Base-by-base conservation (phyloP, 1,284 basidiomycete species). In the Pterula multifida region DNA sequence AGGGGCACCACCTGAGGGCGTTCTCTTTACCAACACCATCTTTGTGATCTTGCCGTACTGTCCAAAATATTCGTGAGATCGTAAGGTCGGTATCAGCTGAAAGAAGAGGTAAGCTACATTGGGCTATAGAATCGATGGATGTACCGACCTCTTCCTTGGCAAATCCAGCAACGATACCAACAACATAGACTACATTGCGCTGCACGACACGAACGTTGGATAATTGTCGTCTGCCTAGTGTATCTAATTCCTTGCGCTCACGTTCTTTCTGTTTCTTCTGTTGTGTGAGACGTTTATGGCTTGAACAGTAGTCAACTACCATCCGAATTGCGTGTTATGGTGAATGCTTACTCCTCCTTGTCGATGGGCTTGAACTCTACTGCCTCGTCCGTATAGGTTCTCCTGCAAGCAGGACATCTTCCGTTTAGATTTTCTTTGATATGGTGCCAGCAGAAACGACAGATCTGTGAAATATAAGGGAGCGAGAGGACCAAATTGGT, bases 401-500 rank as follows among this genome's bases (percentile, higher is more conserved):
- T 77, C 61, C 96, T 79, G 69, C 96, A 99, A 28, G 96, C 96
- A 36, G 96, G 96, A 66, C 96, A 99, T 50, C 92, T 82, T 55
- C 94, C 87, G 66, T 98, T 98, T 53, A 96, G 73, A 68, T 96
- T 90, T 71, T 92, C 81, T 73, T 90, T 88, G 78, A 97, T 95
- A 69, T 98, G 93, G 69, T 98, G 91, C 84, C 94, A 98, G 68
- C 96, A 99, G 71, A 99, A 99, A 54, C 94, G 89, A 66, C 96
- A 99, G 59, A 99, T 94, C 93, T 98, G 58, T 26, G 36, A 54
- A 57, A 55, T 55, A 52, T 56, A 51, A 53, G 49, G 49, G 46
- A 46, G 53, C 53, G 51, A 56, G 52, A 55, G 52, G 42, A 25
- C 49, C 56, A 49, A 55, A 55, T 53, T 51, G 28, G 55, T 17